Conservation (phyloP, 495 filamentous ascomycete genomes). For the Penicillium verhagenii region DNA sequence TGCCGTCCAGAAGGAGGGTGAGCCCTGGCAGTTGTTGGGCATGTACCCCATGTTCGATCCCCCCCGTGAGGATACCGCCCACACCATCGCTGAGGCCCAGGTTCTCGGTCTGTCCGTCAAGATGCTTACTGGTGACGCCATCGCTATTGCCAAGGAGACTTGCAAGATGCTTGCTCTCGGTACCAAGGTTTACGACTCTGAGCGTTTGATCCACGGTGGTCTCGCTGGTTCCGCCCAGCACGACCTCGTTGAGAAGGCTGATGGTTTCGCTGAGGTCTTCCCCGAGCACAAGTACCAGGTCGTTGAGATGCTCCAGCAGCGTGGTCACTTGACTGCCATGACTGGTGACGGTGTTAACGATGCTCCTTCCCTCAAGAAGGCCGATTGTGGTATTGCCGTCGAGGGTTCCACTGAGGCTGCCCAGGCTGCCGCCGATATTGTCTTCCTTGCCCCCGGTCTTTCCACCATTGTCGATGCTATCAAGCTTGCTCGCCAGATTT, state of each 20-base stretch:
- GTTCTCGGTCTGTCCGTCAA: slow-evolving; percentile 73
- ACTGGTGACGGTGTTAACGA: slow-evolving; percentile 77
- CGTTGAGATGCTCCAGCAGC: slow-evolving; percentile 73
- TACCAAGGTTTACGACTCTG: slow-evolving; percentile 78
- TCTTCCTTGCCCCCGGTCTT: slow-evolving; percentile 77
- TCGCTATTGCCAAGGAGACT: slow-evolving; percentile 77
- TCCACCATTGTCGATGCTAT: slow-evolving; percentile 74
- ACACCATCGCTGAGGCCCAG: slow-evolving; percentile 75
- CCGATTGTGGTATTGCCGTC: slow-evolving; percentile 75
- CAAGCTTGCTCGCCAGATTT: slow-evolving; percentile 76
- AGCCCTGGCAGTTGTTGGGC: slow-evolving; percentile 67
- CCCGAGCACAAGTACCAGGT: slow-evolving; percentile 79
- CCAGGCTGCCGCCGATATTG: slow-evolving; percentile 75
- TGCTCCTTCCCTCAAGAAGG: slow-evolving; percentile 71
- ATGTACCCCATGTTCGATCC: slow-evolving; percentile 80
- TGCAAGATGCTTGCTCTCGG: slow-evolving; percentile 77
- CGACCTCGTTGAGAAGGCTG: slow-evolving; percentile 72
- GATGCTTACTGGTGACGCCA: slow-evolving; percentile 79
- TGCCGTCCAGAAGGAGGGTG: slow-evolving; percentile 65
- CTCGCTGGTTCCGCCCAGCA: slow-evolving; percentile 70
- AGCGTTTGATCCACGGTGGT: slow-evolving; percentile 72
- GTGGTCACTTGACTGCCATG: slow-evolving; percentile 74
- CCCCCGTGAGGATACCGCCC: slow-evolving; percentile 73
- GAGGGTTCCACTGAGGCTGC: slow-evolving; percentile 75
- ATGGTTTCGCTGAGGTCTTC: slow-evolving; percentile 76